Evolutionary conservation across 345 rosid genomes (phyloP), one percentile per base, ranked within the genome.

Genomic region (Rhodamnia argentea): DNA sequence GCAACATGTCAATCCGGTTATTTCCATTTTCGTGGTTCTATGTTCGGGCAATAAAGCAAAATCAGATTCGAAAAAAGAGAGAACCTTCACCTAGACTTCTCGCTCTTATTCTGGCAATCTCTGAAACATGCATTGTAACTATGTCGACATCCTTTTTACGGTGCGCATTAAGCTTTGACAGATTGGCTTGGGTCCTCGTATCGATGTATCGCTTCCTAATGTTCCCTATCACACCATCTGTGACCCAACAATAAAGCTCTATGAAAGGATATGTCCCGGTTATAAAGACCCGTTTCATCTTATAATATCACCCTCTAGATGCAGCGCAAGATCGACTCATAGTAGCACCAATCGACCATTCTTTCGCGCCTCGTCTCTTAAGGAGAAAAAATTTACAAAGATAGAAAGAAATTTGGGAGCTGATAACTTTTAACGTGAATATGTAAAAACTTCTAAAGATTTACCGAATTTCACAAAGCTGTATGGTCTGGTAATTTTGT

Each of bases 111-210:
- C 88, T 89, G 4, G 88, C 52, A 54, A 92, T 88, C 57, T 88
- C 90, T 18, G 92, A 90, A 75, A 92, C 53, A 86, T 92, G 89
- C 62, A 29, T 89, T 88, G 84, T 90, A 24, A 20, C 90, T 87
- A 57, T 84, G 24, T 29, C 22, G 16, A 88, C 78, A 83, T 92
- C 91, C 86, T 89, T 90, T 26, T 83, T 53, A 83, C 90, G 88
- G 37, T 32, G 86, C 85, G 91, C 92, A 23, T 88, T 92, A 44
- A 94, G 85, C 87, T 90, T 94, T 32, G 91, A 88, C 85, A 92
- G 90, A 86, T 93, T 92, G 26, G 93, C 86, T 27, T 92, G 93
- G 83, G 95, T 93, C 88, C 95, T 92, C 57, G 95, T 92, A 84
- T 92, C 94, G 20, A 90, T 84, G 86, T 92, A 93, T 55, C 87